Evolutionary conservation across 495 filamentous ascomycete genomes (phyloP), one percentile per base, ranked within the genome.

Genomic region (Podospora australis): DNA sequence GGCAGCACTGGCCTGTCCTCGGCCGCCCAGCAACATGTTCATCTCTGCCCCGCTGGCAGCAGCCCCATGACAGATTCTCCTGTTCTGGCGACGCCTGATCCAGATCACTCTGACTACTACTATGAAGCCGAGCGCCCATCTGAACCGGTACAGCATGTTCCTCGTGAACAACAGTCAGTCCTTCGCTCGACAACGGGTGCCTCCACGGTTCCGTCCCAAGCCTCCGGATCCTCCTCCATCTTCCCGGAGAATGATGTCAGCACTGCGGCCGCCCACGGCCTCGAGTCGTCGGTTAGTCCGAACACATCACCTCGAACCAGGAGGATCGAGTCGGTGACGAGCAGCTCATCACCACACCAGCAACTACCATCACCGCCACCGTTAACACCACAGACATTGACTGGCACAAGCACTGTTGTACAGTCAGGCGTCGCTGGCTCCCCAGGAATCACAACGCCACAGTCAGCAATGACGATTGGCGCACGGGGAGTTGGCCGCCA

Each of bases 271-370:
- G 50, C 50, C 54, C 20, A 25, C 21, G 13, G 17, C 28, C 1
- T 10, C 5, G 22, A 53, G 54, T 53, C 49, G 49, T 50, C 41
- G 41, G 46, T 57, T 57, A 53, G 49, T 53, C 54, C 41, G 24
- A 25, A 24, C 50, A 42, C 25, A 21, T 17, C 46, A 28, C 11
- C 48, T 23, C 22, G 48, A 51, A 22, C 39, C 30, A 47, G 53
- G 44, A 49, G 41, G 41, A 9, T 30, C 32, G n/a, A 35, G 5
- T 28, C 23, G 6, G 19, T 13, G 22, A 10, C 17, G 25, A 22
- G 35, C 11, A 48, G 10, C 16, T 14, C 40, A 11, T 7, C 19
- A 26, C 24, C 46, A 40, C 30, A 2, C 13, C 17, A 11, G 17
- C 10, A n/a, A 14, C 19, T 17, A 36, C 32, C 32, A 36, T 36